Percentiles rank a stretch among this genome's conserved stretches.
phyloP scores from a whole-genome alignment of 2,329 filamentous ascomycete genomes.

The Calonectria hawksworthii region DNA sequence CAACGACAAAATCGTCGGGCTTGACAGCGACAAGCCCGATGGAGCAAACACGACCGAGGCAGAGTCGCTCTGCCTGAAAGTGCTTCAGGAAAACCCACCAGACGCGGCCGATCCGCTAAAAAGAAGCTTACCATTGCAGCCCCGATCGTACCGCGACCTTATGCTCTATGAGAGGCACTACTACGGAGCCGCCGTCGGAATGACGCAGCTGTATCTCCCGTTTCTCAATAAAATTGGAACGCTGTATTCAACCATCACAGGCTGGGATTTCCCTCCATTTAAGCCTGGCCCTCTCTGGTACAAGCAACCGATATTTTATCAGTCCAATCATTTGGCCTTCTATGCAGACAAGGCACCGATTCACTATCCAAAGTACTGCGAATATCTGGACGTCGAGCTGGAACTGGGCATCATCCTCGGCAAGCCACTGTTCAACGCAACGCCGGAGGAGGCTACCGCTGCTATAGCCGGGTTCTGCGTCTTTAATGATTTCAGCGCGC shows the following conservation, averaged over 20 bases:
- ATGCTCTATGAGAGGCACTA: constrained; percentile 11
- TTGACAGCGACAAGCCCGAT: neutral
- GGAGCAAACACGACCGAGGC: neutral
- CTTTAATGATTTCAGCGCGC: neutral
- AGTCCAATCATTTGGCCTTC: constrained; percentile 3
- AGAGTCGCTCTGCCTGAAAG: neutral
- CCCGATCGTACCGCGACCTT: neutral
- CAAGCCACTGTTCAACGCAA: constrained; percentile 4
- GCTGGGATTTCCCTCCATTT: constrained; percentile 2
- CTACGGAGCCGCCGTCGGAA: neutral
- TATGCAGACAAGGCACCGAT: neutral
- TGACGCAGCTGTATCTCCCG: neutral
- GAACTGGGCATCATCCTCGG: neutral
- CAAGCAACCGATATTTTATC: constrained; percentile 5
- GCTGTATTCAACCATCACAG: neutral
- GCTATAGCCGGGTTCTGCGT: constrained; percentile 6
- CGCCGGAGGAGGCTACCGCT: neutral
- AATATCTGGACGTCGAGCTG: neutral
- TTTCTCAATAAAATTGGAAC: neutral
- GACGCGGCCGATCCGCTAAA: neutral
- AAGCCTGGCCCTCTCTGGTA: neutral
- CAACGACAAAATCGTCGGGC: neutral
- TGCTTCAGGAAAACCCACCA: neutral
- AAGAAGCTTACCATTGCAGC: neutral
- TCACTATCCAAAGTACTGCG: constrained; percentile 6